Base-by-base conservation (phyloP, 2,329 filamentous ascomycete genomes). In the Fusarium anthophilum region DNA sequence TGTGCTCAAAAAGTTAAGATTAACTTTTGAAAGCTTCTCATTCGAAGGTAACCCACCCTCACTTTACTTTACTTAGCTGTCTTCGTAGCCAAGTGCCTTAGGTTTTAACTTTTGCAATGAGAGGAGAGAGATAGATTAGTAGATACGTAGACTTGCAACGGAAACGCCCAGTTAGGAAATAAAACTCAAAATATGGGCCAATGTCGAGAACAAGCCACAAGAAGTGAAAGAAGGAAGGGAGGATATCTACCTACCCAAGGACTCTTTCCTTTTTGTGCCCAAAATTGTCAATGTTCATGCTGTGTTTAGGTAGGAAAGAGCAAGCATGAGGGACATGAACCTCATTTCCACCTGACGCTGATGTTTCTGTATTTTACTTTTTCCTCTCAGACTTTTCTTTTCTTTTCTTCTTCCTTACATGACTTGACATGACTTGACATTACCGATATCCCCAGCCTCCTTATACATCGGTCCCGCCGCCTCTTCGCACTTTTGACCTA, bases 281-380 rank as follows among this genome's bases (percentile, higher is more conserved):
- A 56, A 70, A 55, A 24, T 28, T 47, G 38, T 45, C 51, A 30
- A 5, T 55, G 28, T 54, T 55, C 43, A 54, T 55, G 35, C 8
- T 8, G 48, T 51, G 48, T 20, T 51, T 12, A 39, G 53, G 50
- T 60, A 47, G 57, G 60, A 73, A 74, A 37, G 70, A 68, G 44
- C 66, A 41, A 26, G 39, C 53, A 28, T 30, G 45, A 48, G 45
- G 45, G 35, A 63, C 37, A 37, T 45, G 24, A 59, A 62, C 30
- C 68, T 74, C 72, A 74, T 74, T 74, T 75, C 68, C 72, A 69
- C 72, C 72, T 66, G 68, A 70, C 60, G 35, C 59, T 50, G 20
- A 44, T 51, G 54, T 61, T 56, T 61, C 39, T 41, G 54, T 59
- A 50, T 73, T 76, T 76, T 68, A 28, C 59, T 72, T 69, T 70